Evolutionary conservation across 2,329 filamentous ascomycete species (phyloP).

Genomic region (Myriosclerotinia scirpicola): DNA sequence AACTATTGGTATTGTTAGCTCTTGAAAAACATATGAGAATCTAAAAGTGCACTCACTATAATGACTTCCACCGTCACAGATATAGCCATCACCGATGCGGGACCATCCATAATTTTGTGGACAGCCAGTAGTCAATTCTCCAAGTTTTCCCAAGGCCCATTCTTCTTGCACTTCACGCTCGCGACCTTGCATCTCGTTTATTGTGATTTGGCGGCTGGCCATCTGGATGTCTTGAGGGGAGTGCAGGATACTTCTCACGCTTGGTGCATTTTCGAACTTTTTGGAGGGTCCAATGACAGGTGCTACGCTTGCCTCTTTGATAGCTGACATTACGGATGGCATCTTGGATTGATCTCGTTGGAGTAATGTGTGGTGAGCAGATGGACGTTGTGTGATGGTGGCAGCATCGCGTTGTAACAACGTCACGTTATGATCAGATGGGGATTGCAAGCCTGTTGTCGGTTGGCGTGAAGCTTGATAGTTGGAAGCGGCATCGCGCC

Average conservation of each 20-base stretch:
- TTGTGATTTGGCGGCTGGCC: constrained; percentile 27
- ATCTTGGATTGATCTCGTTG: background rate
- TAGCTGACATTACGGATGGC: background rate
- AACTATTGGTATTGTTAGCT: background rate
- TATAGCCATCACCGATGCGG: constrained; percentile 28
- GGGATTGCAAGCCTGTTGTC: background rate
- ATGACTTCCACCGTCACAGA: constrained; percentile 28
- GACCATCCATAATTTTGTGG: constrained; percentile 22
- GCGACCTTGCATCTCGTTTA: constrained; percentile 13
- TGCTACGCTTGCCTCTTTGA: background rate
- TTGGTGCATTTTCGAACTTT: background rate
- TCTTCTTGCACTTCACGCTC: constrained; percentile 29
- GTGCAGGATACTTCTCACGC: background rate
- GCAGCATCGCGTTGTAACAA: background rate
- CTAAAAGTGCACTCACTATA: background rate
- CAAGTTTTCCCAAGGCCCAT: constrained; percentile 28
- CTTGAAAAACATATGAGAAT: too few relatives aligned
- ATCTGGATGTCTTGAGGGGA: constrained; percentile 22
- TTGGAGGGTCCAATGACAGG: background rate
- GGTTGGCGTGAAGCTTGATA: background rate
- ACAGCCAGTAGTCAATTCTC: constrained; percentile 20
- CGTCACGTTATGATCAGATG: background rate
- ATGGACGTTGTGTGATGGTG: background rate
- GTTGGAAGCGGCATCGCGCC: background rate
- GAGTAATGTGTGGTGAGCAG: background rate